Conservation (phyloP, 805 yeast species). For the Starmerella riodocensis region DNA sequence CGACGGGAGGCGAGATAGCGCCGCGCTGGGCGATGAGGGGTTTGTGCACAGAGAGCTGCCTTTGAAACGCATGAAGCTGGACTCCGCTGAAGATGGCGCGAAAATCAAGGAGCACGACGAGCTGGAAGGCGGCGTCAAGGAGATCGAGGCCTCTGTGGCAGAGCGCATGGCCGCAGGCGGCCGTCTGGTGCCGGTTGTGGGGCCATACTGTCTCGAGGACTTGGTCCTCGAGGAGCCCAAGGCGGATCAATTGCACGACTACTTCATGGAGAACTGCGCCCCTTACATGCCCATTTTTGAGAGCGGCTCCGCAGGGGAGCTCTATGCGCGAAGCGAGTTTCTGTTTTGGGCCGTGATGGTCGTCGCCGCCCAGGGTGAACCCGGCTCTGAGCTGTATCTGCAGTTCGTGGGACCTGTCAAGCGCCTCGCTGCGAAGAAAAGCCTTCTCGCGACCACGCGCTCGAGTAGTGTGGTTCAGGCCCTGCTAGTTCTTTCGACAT, state of each 20-base stretch:
- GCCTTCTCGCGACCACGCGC: constrained; percentile 87
- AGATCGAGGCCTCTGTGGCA: constrained; percentile 15
- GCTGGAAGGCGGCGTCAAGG: constrained; percentile 6
- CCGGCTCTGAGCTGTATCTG: constrained; percentile 70
- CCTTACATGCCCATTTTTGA: constrained; percentile 72
- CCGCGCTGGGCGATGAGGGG: not conserved
- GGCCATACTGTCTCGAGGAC: constrained; percentile 42
- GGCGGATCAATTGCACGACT: constrained; percentile 59
- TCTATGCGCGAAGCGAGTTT: constrained; percentile 70
- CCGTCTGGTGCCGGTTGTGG: constrained; percentile 14
- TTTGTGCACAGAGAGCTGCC: not conserved
- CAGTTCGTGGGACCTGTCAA: constrained; percentile 64
- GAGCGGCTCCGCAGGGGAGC: constrained; percentile 56
- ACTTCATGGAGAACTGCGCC: constrained; percentile 51
- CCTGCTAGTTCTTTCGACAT: constrained; percentile 61
- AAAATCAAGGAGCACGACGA: constrained; percentile 2
- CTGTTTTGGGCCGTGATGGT: constrained; percentile 84
- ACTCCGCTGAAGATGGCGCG: not conserved
- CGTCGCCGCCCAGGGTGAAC: constrained; percentile 75
- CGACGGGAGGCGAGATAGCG: not conserved
- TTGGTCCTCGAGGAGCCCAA: constrained; percentile 51
- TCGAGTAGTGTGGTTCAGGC: constrained; percentile 92
- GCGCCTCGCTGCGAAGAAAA: constrained; percentile 78
- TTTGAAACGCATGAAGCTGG: not conserved
- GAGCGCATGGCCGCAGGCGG: constrained; percentile 18